Percentiles rank a stretch among this genome's conserved stretches.
These are phyloP conservation scores for Fusarium agapanthi DNA, from an alignment of 2,329 filamentous ascomycete species.

Conservation along the genomic window DNA sequence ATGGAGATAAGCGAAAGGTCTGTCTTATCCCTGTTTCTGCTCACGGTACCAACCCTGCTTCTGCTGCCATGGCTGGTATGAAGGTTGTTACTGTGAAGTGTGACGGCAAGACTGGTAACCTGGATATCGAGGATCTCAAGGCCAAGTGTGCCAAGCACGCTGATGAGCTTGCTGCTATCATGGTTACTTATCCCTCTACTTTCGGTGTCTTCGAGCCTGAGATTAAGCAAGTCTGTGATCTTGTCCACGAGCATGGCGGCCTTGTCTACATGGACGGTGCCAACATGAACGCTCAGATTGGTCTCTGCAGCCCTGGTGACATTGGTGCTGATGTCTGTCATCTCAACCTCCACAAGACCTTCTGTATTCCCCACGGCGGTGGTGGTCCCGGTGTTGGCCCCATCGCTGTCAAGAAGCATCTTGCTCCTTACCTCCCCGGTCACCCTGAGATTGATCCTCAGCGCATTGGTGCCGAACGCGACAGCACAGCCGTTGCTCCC, in stretches of 20 bases:
- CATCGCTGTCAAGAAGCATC: slow-evolving; percentile 87
- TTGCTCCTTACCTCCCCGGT: slow-evolving; percentile 71
- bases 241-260: slow-evolving; percentile 87
- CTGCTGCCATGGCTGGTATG: slow-evolving; percentile 96
- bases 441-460: slow-evolving; percentile 43
- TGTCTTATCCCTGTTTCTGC: slow-evolving; percentile 95
- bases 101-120: slow-evolving; percentile 84
- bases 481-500: slow-evolving; percentile 54
- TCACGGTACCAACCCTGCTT: slow-evolving; percentile 95
- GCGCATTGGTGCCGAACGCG: slow-evolving; percentile 55
- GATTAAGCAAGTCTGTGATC: slow-evolving; percentile 83
- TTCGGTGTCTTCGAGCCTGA: slow-evolving; percentile 94
- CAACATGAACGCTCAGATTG: slow-evolving; percentile 98
- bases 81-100: slow-evolving; percentile 92
- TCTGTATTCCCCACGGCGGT: slow-evolving; percentile 96
- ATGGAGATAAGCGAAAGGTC: slow-evolving; percentile 77
- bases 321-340: slow-evolving; percentile 99
- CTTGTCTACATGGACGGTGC: slow-evolving; percentile 99
- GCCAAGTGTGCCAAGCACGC: slow-evolving; percentile 89
- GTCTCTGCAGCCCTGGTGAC: slow-evolving; percentile 90
- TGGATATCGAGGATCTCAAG: slow-evolving; percentile 88
- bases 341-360: slow-evolving; percentile 97
- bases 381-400: slow-evolving; percentile 94
- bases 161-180: slow-evolving; percentile 87
- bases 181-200: slow-evolving; percentile 96